These are phyloP conservation scores for Fusarium phyllophilum DNA, from an alignment of 2,329 filamentous ascomycete species.

Conservation along the genomic window DNA sequence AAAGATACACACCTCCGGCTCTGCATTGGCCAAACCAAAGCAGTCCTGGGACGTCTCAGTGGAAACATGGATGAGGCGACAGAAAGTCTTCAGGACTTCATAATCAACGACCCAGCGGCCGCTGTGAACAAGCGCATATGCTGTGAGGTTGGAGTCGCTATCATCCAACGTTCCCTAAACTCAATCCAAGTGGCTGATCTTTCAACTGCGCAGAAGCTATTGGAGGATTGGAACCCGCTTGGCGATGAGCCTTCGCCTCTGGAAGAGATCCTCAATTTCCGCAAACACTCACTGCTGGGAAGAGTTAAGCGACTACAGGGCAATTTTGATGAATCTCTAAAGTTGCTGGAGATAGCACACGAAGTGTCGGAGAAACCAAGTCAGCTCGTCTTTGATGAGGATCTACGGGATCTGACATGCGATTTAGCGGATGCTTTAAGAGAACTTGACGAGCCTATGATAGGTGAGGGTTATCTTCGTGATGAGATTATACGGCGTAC, in stretches of 20 bases:
- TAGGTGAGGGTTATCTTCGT: conserved; percentile 27
- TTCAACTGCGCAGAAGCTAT: conserved; percentile 18
- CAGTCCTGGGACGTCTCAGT: conserved; percentile 31
- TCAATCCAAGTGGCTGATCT: conserved; percentile 34
- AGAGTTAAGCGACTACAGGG: conserved; percentile 32
- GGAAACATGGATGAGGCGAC: conserved; percentile 36
- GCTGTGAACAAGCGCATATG: conserved; percentile 19
- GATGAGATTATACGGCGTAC: conserved; percentile 24
- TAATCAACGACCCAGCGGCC: background rate
- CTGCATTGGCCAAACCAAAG: conserved; percentile 32
- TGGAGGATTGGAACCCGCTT: conserved; percentile 29
- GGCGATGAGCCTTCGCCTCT: conserved; percentile 22
- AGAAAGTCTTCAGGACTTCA: conserved; percentile 23
- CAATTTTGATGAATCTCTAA: conserved; percentile 22
- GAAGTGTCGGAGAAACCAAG: conserved; percentile 4
- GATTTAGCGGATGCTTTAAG: conserved; percentile 37
- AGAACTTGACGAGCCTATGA: conserved; percentile 29
- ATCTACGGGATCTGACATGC: conserved; percentile 34
- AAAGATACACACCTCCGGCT: conserved; percentile 34
- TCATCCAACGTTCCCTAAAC: conserved; percentile 33
- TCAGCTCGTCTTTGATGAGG: conserved; percentile 32
- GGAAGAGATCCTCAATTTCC: conserved; percentile 31
- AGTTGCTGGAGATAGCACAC: conserved; percentile 17
- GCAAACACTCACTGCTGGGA: conserved; percentile 33
- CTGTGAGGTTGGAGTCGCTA: conserved; percentile 26